Evolutionary conservation across 1,284 basidiomycete species (phyloP).

Genomic region (Leccinum subrobustum): DNA sequence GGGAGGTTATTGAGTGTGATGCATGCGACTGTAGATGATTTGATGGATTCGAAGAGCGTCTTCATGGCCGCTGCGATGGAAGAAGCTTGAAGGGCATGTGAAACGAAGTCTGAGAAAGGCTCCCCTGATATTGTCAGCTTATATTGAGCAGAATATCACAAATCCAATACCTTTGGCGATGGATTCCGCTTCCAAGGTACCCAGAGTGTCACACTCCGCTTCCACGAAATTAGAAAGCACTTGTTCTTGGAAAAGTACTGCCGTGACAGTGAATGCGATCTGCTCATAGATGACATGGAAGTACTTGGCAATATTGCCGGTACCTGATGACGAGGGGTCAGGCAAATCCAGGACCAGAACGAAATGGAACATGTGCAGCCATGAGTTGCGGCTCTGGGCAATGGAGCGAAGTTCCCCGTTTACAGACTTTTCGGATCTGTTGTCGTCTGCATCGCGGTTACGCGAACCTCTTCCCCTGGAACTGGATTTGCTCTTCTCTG

Average conservation of each 20-base stretch:
- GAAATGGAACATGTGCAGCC: conserved; percentile 84
- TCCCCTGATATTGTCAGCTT: conserved; percentile 43
- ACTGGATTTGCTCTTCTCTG: conserved; percentile 49
- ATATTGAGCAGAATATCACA: not conserved
- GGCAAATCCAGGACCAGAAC: conserved; percentile 88
- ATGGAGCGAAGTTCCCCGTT: conserved; percentile 29
- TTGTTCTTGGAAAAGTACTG: conserved; percentile 86
- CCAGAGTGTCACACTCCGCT: conserved; percentile 67
- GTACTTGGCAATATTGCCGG: conserved; percentile 73
- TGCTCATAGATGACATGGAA: conserved; percentile 87
- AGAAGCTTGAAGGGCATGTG: conserved; percentile 61
- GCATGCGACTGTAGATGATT: conserved; percentile 68
- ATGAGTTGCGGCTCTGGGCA: conserved; percentile 36
- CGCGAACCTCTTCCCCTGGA: conserved; percentile 56
- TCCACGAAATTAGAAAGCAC: conserved; percentile 82
- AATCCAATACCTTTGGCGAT: conserved; percentile 53
- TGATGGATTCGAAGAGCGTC: conserved; percentile 72
- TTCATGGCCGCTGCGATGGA: conserved; percentile 77
- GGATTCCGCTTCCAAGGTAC: conserved; percentile 66
- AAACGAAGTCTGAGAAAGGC: conserved; percentile 52
- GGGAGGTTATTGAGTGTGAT: conserved; percentile 75
- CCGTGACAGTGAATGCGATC: conserved; percentile 83
- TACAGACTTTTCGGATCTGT: conserved; percentile 37
- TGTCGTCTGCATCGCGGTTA: conserved; percentile 36
- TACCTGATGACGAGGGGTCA: conserved; percentile 79